Percentiles rank a stretch among this genome's conserved stretches.
Conservation (phyloP, 2,329 filamentous ascomycete genomes). For the Fusarium kyushuense region DNA sequence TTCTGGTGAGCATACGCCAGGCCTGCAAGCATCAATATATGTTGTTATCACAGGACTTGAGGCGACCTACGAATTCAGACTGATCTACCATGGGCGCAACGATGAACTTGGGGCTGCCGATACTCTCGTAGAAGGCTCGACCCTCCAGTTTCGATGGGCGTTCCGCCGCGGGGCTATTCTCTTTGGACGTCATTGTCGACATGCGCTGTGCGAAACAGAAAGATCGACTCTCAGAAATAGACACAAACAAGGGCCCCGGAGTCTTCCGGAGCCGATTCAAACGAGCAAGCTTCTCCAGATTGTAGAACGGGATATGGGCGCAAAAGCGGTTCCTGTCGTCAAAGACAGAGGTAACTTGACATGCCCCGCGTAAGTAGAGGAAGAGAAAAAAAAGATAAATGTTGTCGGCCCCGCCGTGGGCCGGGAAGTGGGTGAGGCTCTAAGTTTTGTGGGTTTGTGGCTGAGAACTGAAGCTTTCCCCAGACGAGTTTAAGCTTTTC, state of each 20-base stretch:
- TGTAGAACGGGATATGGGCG: slow-evolving; percentile 19
- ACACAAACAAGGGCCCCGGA: slow-evolving; percentile 36
- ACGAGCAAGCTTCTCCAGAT: slow-evolving; percentile 39
- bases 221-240: slow-evolving; percentile 2
- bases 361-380: neutral
- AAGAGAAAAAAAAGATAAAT: slow-evolving; percentile 3
- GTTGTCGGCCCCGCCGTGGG: neutral
- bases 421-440: slow-evolving; percentile 9
- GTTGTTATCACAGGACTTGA: neutral
- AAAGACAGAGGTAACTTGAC: neutral
- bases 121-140: slow-evolving; percentile 91
- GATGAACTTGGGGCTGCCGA: slow-evolving; percentile 90
- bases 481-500: slow-evolving; percentile 6
- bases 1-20: slow-evolving; percentile 96
- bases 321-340: slow-evolving; percentile 7
- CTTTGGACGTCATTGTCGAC: slow-evolving; percentile 50
- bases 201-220: slow-evolving; percentile 33
- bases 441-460: neutral
- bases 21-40: slow-evolving; percentile 68
- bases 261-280: slow-evolving; percentile 42
- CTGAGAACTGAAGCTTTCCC: slow-evolving; percentile 3
- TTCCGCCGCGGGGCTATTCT: slow-evolving; percentile 39
- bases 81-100: slow-evolving; percentile 98
- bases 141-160: slow-evolving; percentile 75
- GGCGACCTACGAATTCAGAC: slow-evolving; percentile 85